phyloP scores from a whole-genome alignment of 441 rosid genomes.

The Croton laevigatus region DNA sequence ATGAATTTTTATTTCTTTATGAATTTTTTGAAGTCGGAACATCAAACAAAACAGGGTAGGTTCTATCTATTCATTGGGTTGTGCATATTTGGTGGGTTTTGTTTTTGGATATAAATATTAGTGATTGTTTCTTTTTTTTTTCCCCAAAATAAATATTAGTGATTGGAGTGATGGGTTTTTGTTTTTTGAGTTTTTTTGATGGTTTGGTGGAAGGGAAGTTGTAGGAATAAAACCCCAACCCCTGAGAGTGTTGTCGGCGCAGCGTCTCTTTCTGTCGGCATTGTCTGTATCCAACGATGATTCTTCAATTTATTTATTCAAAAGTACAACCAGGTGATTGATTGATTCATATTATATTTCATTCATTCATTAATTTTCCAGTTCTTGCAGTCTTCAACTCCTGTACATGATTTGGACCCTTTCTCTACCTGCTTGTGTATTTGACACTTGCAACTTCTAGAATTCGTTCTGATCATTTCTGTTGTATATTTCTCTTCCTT shows the following conservation, averaged over 20 bases:
- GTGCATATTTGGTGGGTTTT: constrained; percentile 21
- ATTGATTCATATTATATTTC: constrained; percentile 18
- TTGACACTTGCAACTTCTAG: constrained; percentile 21
- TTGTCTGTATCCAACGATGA: constrained; percentile 80
- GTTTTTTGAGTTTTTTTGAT: constrained; percentile 15
- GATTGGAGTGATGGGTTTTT: constrained; percentile 20
- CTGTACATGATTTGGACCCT: constrained; percentile 15
- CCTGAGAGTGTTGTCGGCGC: constrained; percentile 63
- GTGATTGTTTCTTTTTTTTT: too few relatives aligned
- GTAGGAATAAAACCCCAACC: not conserved
- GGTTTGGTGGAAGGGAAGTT: constrained; percentile 34
- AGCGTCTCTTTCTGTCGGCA: constrained; percentile 93
- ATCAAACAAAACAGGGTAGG: constrained; percentile 7
- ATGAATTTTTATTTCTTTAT: not conserved
- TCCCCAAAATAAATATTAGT: too few relatives aligned
- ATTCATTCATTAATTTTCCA: constrained; percentile 16
- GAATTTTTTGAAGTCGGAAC: not conserved
- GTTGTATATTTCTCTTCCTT: constrained; percentile 12
- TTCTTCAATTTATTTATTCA: constrained; percentile 32
- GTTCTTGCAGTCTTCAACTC: constrained; percentile 7
- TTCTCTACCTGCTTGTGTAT: constrained; percentile 18
- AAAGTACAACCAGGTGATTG: constrained; percentile 34
- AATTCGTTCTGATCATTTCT: constrained; percentile 23
- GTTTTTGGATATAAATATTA: not conserved
- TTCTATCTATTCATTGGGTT: constrained; percentile 4